A percentile compares a stretch with the other conserved stretches of the same genome.
Conservation (phyloP, 768 basidiomycete genomes). For the Mycena amicta region DNA sequence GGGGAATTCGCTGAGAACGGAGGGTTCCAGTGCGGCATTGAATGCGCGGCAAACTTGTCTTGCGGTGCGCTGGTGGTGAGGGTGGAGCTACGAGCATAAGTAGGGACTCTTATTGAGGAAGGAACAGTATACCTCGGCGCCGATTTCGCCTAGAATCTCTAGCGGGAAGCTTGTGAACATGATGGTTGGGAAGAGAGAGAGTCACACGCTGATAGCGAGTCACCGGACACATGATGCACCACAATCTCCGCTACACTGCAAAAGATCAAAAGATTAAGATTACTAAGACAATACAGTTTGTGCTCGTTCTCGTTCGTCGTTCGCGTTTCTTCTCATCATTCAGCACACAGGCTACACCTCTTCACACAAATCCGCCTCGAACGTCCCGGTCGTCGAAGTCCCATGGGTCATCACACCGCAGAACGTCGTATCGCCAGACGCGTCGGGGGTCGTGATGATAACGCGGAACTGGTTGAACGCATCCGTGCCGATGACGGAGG, state of each 20-base stretch:
- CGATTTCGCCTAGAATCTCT: background rate
- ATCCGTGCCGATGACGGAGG: slow-evolving; percentile 6
- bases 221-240: no score
- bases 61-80: background rate
- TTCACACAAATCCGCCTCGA: slow-evolving; percentile 15
- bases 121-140: background rate
- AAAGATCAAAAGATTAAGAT: no score
- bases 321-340: no score
- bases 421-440: slow-evolving; percentile 16
- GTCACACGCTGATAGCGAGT: background rate
- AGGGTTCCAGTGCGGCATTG: background rate
- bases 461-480: slow-evolving; percentile 24
- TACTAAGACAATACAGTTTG: no score
- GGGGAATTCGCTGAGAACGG: background rate
- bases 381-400: slow-evolving; percentile 10
- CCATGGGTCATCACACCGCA: slow-evolving; percentile 23
- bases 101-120: background rate
- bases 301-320: no score
- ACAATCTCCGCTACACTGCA: no score
- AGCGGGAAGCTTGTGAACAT: background rate
- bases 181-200: background rate
- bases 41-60: background rate
- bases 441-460: slow-evolving; percentile 21
- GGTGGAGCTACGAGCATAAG: background rate
- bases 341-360: slow-evolving; percentile 25